Evolutionary conservation across 2,329 filamentous ascomycete genomes (phyloP), one percentile per base, ranked within the genome.

Genomic region (Sclerotinia minor): DNA sequence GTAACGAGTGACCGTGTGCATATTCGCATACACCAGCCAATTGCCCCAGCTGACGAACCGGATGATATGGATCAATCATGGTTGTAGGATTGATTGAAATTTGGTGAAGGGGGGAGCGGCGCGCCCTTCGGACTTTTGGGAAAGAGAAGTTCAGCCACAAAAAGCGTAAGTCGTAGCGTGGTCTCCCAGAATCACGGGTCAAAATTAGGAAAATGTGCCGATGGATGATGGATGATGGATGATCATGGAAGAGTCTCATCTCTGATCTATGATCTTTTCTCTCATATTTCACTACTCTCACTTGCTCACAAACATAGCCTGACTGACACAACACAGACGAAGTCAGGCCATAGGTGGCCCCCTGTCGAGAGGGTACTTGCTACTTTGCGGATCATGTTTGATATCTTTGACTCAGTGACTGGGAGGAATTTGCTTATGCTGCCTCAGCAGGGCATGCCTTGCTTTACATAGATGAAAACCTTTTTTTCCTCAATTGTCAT

Each of bases 301-400:
- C 35, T 35, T 35, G 35, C 35, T 35, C 35, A 35, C 35, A 35
- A 35, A 35, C 38, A 54, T 50, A 64, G 61, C 35, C 52, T 65
- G 64, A 58, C 53, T 65, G 45, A 54, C 26, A 44, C n/a, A 44
- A 44, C 52, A 57, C 60, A 52, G 60, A 57, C 55, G 26, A 65
- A 47, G 64, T 66, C 64, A 66, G 44, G 44, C 44, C 64, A 67
- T 67, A 60, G 54, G 32, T 61, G 54, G 54, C 45, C 64, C 64
- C 64, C 55, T 53, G 44, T 61, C 26, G 45, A 29, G 47, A 67
- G 45, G 15, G 24, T 52, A 41, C 47, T 49, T 38, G n/a, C n/a
- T n/a, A n/a, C n/a, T n/a, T n/a, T n/a, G 32, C 44, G 64, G 53
- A 58, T 50, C 45, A 38, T 61, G 58, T 61, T 60, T 60, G 58